Evolutionary conservation across 1,139 yeast species (phyloP).

Genomic region (Taphrina flavorubra): DNA sequence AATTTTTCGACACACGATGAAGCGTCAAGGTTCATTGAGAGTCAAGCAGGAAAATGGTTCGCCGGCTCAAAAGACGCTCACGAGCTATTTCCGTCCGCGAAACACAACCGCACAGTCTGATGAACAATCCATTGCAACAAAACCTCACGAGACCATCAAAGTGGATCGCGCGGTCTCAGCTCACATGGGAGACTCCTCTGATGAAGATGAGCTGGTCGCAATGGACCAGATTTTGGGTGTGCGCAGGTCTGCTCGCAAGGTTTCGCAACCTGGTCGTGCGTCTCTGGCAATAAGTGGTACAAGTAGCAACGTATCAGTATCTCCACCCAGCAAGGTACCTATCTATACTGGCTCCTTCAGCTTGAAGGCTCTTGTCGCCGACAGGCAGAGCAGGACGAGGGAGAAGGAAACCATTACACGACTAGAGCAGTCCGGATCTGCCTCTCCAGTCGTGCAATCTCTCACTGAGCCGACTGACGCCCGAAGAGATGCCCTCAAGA

Average conservation of each 20-base stretch:
- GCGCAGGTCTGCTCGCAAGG: neutral
- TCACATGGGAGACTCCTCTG: slow-evolving; percentile 4
- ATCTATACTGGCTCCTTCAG: slow-evolving; percentile 8
- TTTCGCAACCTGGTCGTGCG: neutral
- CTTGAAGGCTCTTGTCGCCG: slow-evolving; percentile 15
- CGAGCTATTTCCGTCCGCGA: neutral
- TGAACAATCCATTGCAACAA: neutral
- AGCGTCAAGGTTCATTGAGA: neutral
- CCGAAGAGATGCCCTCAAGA: neutral
- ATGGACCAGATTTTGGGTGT: slow-evolving; percentile 6
- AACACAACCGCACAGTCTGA: neutral
- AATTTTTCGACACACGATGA: neutral
- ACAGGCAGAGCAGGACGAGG: neutral
- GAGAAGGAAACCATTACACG: slow-evolving; percentile 11
- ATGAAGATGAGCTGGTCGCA: slow-evolving; percentile 27
- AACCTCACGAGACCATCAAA: neutral
- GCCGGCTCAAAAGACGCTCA: slow-evolving; percentile 3
- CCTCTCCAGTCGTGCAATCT: neutral
- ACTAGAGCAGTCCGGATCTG: slow-evolving; percentile 3
- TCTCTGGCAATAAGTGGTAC: neutral
- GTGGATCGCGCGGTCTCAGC: neutral
- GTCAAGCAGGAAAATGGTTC: neutral
- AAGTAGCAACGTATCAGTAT: neutral
- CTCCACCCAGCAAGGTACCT: slow-evolving; percentile 16
- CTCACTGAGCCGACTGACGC: neutral